These are phyloP conservation scores for Geotrichum cucujoidarum DNA, from an alignment of 1,139 yeast genomes.

Conservation along the genomic window DNA sequence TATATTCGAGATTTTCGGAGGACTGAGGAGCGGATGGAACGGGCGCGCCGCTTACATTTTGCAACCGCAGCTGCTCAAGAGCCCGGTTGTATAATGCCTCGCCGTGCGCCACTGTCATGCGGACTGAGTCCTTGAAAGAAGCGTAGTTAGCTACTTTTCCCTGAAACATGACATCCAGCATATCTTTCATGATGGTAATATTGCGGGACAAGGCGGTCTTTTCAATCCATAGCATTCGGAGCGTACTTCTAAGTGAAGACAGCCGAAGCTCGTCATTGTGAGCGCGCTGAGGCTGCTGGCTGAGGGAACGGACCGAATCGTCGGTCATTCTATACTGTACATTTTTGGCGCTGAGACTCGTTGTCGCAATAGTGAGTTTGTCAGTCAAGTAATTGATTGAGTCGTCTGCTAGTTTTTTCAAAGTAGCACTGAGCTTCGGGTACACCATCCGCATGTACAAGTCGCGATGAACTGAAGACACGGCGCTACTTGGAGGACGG, in stretches of 20 bases:
- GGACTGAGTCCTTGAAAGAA: not conserved
- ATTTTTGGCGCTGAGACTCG: not conserved
- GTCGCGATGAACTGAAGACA: constrained; percentile 3
- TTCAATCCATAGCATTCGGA: constrained; percentile 9
- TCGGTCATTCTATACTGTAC: not conserved
- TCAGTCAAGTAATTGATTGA: not conserved
- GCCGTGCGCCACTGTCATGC: constrained; percentile 1
- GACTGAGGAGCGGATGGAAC: constrained; percentile 1
- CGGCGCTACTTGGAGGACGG: not conserved
- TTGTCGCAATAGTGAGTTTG: not conserved
- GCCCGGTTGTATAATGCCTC: constrained; percentile 8
- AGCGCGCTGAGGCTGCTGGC: not conserved
- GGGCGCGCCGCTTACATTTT: constrained; percentile 2
- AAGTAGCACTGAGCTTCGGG: constrained; percentile 2
- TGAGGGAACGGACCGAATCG: not conserved
- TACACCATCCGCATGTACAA: constrained; percentile 4
- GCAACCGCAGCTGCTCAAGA: constrained; percentile 9
- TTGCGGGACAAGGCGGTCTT: constrained; percentile 7
- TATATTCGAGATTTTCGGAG: not conserved
- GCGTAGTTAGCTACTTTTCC: constrained; percentile 9
- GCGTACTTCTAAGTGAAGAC: constrained; percentile 1
- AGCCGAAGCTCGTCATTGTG: not conserved
- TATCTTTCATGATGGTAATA: constrained; percentile 3
- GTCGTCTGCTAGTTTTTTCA: not conserved
- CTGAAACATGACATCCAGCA: constrained; percentile 3